These are phyloP conservation scores for Magnusiomyces clavatus DNA, from an alignment of 1,139 yeast species.

Conservation along the genomic window DNA sequence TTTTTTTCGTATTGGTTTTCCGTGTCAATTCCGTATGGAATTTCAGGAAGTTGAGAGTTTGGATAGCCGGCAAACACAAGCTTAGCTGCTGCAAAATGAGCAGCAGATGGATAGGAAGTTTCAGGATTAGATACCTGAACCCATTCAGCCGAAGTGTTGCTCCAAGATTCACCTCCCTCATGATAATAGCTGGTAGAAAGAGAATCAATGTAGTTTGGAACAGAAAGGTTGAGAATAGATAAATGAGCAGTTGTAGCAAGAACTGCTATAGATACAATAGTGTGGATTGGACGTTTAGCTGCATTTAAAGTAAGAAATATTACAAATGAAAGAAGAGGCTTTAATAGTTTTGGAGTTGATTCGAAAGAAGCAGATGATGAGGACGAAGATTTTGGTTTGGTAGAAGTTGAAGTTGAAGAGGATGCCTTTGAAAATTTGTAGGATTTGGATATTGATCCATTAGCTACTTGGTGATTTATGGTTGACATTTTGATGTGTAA, in stretches of 20 bases:
- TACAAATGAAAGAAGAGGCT: conserved; percentile 13
- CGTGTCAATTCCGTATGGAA: conserved; percentile 24
- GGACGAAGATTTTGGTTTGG: neutral
- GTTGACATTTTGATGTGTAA: too few relatives aligned
- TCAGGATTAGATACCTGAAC: conserved; percentile 23
- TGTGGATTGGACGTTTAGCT: conserved; percentile 84
- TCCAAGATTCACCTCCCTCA: conserved; percentile 15
- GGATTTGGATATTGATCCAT: too few relatives aligned
- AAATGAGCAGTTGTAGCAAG: conserved; percentile 78
- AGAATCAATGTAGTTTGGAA: conserved; percentile 35
- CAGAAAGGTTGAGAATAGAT: conserved; percentile 72
- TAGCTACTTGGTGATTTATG: too few relatives aligned
- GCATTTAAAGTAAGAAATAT: conserved; percentile 48
- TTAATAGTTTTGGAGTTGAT: neutral
- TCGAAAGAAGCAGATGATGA: too few relatives aligned
- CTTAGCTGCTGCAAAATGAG: conserved; percentile 19
- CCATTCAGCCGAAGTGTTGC: conserved; percentile 21
- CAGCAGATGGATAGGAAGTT: conserved; percentile 34
- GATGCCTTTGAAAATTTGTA: too few relatives aligned
- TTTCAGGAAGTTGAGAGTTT: conserved; percentile 12
- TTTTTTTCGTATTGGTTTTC: conserved; percentile 35
- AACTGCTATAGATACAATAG: conserved; percentile 64
- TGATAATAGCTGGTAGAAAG: conserved; percentile 24
- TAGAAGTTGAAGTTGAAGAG: neutral
- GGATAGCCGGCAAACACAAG: conserved; percentile 21